A percentile compares a stretch with the other conserved stretches of the same genome.
These are phyloP conservation scores for Trichoderma pleuroti DNA, from an alignment of 2,329 filamentous ascomycete species.

Conservation along the genomic window DNA sequence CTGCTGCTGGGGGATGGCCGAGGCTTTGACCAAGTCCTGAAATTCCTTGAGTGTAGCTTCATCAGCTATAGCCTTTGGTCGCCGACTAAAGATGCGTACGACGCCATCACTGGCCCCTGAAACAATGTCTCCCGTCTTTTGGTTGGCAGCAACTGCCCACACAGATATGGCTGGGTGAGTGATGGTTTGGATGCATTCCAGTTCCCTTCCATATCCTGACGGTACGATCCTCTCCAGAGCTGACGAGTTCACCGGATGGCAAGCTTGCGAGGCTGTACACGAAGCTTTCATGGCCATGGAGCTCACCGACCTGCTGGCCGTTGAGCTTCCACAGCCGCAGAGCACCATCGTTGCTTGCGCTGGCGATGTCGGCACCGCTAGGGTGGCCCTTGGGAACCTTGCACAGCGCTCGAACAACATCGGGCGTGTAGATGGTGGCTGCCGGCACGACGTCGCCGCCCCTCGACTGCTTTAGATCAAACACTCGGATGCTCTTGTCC, in stretches of 20 bases:
- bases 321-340: constrained; percentile 83
- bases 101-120: constrained; percentile 86
- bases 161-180: constrained; percentile 96
- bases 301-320: constrained; percentile 70
- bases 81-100: constrained; percentile 78
- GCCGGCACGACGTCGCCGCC: constrained; percentile 49
- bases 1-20: constrained; percentile 83
- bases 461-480: constrained; percentile 63
- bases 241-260: constrained; percentile 83
- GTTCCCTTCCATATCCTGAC: constrained; percentile 80
- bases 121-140: constrained; percentile 85
- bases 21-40: constrained; percentile 75
- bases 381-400: constrained; percentile 71
- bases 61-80: constrained; percentile 65
- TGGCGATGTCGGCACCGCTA: constrained; percentile 87
- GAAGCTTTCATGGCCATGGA: constrained; percentile 89
- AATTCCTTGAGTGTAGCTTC: constrained; percentile 68
- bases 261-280: constrained; percentile 81
- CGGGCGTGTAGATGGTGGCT: constrained; percentile 62
- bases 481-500: constrained; percentile 85
- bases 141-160: constrained; percentile 83
- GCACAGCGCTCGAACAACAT: constrained; percentile 86
- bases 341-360: constrained; percentile 86
- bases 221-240: constrained; percentile 91
- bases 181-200: constrained; percentile 87